A percentile compares a stretch with the other conserved stretches of the same genome.
These are phyloP conservation scores for Microcera coccophila DNA, from an alignment of 2,329 filamentous ascomycete genomes.

Conservation along the genomic window DNA sequence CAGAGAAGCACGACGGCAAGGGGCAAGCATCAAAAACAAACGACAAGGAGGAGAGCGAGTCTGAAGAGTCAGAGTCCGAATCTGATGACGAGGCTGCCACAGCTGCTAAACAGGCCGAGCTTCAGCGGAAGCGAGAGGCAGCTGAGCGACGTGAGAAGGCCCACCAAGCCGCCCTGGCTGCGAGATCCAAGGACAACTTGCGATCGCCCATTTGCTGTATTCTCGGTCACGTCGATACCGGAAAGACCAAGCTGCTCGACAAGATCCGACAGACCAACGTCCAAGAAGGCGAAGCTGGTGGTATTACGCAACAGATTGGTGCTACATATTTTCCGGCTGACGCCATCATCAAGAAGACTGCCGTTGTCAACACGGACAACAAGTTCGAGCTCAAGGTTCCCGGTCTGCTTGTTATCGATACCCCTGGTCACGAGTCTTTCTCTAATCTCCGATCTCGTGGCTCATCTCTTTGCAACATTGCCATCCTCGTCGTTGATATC, in stretches of 20 bases:
- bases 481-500: constrained; percentile 97
- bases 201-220: constrained; percentile 99
- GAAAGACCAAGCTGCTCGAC: constrained; percentile 98
- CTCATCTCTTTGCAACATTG: constrained; percentile 98
- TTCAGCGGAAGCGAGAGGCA: constrained; percentile 80
- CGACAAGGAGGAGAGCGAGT: constrained; percentile 29
- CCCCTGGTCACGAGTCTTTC: constrained; percentile 99
- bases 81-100: constrained; percentile 69
- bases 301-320: constrained; percentile 99
- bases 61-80: constrained; percentile 45
- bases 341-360: constrained; percentile 85
- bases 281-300: constrained; percentile 97
- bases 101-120: constrained; percentile 68
- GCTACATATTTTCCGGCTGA: constrained; percentile 98
- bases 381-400: constrained; percentile 96
- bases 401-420: constrained; percentile 94
- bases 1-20: constrained; percentile 44
- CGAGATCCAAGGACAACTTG: constrained; percentile 87
- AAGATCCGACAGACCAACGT: constrained; percentile 99
- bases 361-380: constrained; percentile 86
- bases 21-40: constrained; percentile 26
- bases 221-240: constrained; percentile 98
- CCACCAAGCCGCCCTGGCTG: constrained; percentile 86
- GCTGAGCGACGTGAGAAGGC: constrained; percentile 84
- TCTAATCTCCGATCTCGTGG: constrained; percentile 95